A percentile compares a stretch with the other conserved stretches of the same genome.
phyloP scores from a whole-genome alignment of 441 rosid species.

The Populus hybrid region DNA sequence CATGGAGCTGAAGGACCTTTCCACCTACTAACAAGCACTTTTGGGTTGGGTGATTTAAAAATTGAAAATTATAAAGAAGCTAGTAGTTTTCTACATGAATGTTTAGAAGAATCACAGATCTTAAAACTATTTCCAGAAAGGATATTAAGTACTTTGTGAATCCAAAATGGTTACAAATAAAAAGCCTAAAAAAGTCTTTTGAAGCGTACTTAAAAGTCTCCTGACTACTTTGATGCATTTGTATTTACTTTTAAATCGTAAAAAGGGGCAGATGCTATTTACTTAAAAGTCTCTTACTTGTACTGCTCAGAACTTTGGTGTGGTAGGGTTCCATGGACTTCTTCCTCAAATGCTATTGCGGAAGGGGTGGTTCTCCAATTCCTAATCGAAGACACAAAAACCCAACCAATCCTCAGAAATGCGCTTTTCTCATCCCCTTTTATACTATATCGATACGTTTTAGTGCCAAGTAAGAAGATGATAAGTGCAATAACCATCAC shows the following conservation, averaged over 20 bases:
- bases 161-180: background rate
- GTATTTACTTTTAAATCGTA: background rate
- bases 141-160: background rate
- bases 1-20: background rate
- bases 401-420: constrained; percentile 47
- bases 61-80: background rate
- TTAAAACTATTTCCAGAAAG: background rate
- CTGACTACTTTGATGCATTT: background rate
- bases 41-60: background rate
- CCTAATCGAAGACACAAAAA: constrained; percentile 40
- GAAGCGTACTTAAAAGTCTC: background rate
- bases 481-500: constrained; percentile 48
- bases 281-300: constrained; percentile 27
- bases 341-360: constrained; percentile 40
- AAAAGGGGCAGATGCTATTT: background rate
- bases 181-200: background rate
- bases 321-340: constrained; percentile 34
- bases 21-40: no score
- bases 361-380: constrained; percentile 42
- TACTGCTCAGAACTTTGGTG: constrained; percentile 29
- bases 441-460: constrained; percentile 46
- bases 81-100: background rate
- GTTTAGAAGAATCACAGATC: background rate
- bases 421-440: constrained; percentile 40
- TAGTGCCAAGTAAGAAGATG: constrained; percentile 53